These are phyloP conservation scores for Drosera capensis DNA, from an alignment of 148 eudicot species.

Conservation along the genomic window DNA sequence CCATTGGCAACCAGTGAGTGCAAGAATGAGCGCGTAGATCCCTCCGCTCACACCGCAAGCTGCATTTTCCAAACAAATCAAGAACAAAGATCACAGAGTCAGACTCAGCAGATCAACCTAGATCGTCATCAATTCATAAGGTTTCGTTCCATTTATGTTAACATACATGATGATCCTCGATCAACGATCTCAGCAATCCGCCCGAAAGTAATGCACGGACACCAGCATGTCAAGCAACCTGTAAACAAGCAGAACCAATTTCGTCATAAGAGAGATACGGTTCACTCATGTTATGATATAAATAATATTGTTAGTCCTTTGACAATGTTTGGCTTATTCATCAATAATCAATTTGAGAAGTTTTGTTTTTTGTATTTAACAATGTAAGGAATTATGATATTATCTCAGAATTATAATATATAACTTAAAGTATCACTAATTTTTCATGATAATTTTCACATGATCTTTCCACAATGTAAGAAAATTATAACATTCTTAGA, in stretches of 20 bases:
- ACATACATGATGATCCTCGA: constrained; percentile 29
- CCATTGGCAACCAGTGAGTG: constrained; percentile 18
- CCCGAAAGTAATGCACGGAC: constrained; percentile 13
- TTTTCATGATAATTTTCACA: too few species aligned
- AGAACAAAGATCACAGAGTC: neutral
- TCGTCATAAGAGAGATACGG: too few species aligned
- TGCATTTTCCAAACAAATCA: constrained; percentile 9
- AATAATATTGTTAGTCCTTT: too few species aligned
- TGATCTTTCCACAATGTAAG: too few species aligned
- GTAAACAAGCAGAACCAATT: neutral
- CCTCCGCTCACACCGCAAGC: constrained; percentile 22
- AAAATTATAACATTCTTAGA: too few species aligned
- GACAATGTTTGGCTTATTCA: too few species aligned
- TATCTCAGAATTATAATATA: too few species aligned
- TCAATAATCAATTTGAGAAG: too few species aligned
- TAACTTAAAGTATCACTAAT: too few species aligned
- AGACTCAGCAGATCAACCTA: neutral
- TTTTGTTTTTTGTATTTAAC: too few species aligned
- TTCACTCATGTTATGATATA: neutral
- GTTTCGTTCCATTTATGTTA: neutral
- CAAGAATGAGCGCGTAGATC: constrained; percentile 9
- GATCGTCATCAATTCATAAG: neutral
- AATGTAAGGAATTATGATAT: too few species aligned
- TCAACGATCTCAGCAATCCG: constrained; percentile 16
- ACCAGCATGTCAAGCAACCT: constrained; percentile 15